Evolutionary conservation across 441 rosid genomes (phyloP), one percentile per base, ranked within the genome.

Genomic region (Erodium texanum): DNA sequence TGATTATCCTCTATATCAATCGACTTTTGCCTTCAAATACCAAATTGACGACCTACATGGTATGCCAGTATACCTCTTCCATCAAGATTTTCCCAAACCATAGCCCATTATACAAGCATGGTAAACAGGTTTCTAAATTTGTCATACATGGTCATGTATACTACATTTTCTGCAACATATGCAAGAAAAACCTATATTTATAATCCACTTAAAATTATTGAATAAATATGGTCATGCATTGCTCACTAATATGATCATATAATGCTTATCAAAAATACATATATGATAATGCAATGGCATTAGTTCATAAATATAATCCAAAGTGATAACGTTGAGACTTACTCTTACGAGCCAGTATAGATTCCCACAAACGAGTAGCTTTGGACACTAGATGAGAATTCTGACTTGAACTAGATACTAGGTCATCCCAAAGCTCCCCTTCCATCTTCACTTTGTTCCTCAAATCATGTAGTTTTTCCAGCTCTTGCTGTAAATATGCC

Each of bases 401-500:
- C 80, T 89, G 98, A 80, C 95, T 92, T 63, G 97, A 90, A 77
- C 90, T 87, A 67, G 97, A 89, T 59, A 95, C 97, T 62, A 95
- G 97, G 82, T 95, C 97, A 76, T 95, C 99, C 99, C 99, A 95
- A 24, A 82, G 76, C 78, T 92, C 98, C 71, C 97, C 99, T 79
- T 92, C 99, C 85, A 86, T 77, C 81, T 95, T 95, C 78, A 92
- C 96, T 83, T 95, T 95, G 87, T 84, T 92, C 84, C 98, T 84
- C 83, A 92, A 77, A 66, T 95, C 98, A 73, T 90, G 92, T 27
- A 92, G 89, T 78, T 95, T 95, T 75, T 95, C 99, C 74, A 89
- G 85, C 82, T 95, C 99, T 80, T 95, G 98, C 80, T 95, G 99
- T 85, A 95, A 77, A 79, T 90, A 95, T 24, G 99, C 98, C 99